These are phyloP conservation scores for Pseudonectria foliicola DNA, from an alignment of 2,329 filamentous ascomycete species.

Conservation along the genomic window DNA sequence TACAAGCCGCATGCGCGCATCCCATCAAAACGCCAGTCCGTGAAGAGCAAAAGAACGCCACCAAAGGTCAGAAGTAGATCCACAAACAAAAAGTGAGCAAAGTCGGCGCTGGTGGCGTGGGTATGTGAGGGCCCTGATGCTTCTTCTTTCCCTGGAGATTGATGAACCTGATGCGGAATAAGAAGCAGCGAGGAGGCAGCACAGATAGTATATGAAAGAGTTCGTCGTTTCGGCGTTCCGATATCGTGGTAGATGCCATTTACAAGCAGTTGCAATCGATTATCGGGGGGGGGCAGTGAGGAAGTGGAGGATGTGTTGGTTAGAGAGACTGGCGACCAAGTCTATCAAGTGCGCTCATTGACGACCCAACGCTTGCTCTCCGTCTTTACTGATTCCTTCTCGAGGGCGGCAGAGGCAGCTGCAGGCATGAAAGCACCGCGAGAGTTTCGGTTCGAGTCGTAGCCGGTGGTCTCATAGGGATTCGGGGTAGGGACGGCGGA, in stretches of 20 bases:
- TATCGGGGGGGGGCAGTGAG: background rate
- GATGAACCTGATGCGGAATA: too few relatives aligned
- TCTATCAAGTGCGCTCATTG: constrained; percentile 33
- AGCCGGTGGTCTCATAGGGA: constrained; percentile 21
- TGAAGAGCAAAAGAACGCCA: too few relatives aligned
- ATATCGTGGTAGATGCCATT: constrained; percentile 2
- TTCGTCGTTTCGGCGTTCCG: constrained; percentile 6
- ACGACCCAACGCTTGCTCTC: constrained; percentile 43
- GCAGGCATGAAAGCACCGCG: constrained; percentile 16
- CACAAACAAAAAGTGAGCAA: too few relatives aligned
- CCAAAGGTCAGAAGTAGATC: too few relatives aligned
- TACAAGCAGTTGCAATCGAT: too few relatives aligned
- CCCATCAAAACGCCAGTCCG: too few relatives aligned
- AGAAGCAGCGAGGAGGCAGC: too few relatives aligned
- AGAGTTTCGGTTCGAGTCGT: constrained; percentile 20
- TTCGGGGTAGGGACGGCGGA: constrained; percentile 17
- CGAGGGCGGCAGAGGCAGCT: constrained; percentile 7
- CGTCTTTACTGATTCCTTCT: constrained; percentile 27
- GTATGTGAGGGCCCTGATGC: too few relatives aligned
- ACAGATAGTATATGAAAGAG: too few relatives aligned
- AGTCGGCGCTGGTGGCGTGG: too few relatives aligned
- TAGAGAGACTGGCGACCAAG: constrained; percentile 1
- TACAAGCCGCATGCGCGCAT: too few relatives aligned
- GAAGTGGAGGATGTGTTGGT: constrained; percentile 5
- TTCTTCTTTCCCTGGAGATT: too few relatives aligned